Evolutionary conservation across 176 grass and related monocot species (phyloP).

Genomic region (Miscanthus lutarioriparius): DNA sequence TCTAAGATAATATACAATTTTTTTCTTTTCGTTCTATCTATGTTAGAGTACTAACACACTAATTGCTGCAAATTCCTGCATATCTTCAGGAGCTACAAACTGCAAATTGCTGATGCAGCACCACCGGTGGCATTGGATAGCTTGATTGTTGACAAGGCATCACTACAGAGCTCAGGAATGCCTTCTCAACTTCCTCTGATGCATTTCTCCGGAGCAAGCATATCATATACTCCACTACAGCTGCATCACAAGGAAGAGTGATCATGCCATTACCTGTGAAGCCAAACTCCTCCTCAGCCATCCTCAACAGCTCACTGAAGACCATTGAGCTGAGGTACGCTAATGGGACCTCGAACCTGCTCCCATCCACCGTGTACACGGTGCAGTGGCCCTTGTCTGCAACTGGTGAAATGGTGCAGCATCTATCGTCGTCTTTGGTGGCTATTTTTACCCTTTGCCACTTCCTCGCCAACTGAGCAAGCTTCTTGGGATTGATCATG

Average conservation of each 20-base stretch:
- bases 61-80: not conserved
- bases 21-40: not conserved
- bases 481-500: conserved; percentile 5
- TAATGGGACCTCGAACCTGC: conserved; percentile 56
- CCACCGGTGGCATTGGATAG: not conserved
- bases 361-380: conserved; percentile 49
- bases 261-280: conserved; percentile 39
- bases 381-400: conserved; percentile 53
- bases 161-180: conserved; percentile 47
- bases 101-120: conserved; percentile 27
- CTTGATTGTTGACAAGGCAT: conserved; percentile 30
- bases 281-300: conserved; percentile 54
- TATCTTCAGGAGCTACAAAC: conserved; percentile 36
- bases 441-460: conserved; percentile 8
- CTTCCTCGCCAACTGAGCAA: conserved; percentile 23
- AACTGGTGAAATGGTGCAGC: conserved; percentile 1
- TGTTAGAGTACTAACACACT: not conserved
- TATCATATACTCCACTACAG: conserved; percentile 53
- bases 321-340: conserved; percentile 34
- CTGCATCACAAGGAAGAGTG: conserved; percentile 43
- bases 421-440: not conserved
- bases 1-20: conserved; percentile 3
- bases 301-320: conserved; percentile 38
- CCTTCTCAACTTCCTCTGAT: conserved; percentile 51
- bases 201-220: conserved; percentile 52